Evolutionary conservation across 139 green algal genomes (phyloP), one percentile per base, ranked within the genome.

Genomic region (Yamagishiella unicocca): DNA sequence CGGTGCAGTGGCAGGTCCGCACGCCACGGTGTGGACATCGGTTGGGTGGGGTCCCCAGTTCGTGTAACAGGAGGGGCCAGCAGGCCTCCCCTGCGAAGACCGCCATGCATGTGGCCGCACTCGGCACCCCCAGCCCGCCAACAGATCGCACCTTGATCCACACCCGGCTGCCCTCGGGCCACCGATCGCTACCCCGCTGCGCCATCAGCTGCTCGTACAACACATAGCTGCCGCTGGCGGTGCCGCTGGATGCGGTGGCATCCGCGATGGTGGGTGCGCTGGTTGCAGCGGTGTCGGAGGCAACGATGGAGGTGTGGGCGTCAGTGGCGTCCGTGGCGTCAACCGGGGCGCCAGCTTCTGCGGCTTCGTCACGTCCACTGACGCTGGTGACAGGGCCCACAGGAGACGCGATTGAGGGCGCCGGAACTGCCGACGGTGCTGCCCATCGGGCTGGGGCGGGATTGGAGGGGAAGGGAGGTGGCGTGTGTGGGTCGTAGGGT

Each of bases 81-180:
- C n/a, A n/a, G n/a, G n/a, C n/a, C n/a, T n/a, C n/a, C n/a, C n/a
- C n/a, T n/a, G n/a, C n/a, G n/a, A n/a, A n/a, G n/a, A n/a, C n/a
- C n/a, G n/a, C n/a, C 50, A 25, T 58, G 17, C 12, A 58, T 17
- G 14, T 58, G 14, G 12, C 50, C 17, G 50, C 17, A 58, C 14
- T 17, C 14, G 50, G 14, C 50, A 12, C 50, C 14, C 50, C 50
- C 50, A 12, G 12, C 50, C 50, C 50, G 12, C 50, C 50, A 58
- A 17, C 50, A 25, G 50, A 25, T 17, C 50, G 50, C 70, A 78
- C 70, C 70, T 78, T 78, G 27, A 54, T 54, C 70, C 70, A 78
- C 37, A 78, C 70, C 70, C 70, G 21, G 38, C 38, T 78, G 38
- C 70, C 70, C 70, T 58, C 70, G 6, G 29, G 50, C 50, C 50